phyloP scores from a whole-genome alignment of 2,329 filamentous ascomycete genomes.

The Microdochium paspali region DNA sequence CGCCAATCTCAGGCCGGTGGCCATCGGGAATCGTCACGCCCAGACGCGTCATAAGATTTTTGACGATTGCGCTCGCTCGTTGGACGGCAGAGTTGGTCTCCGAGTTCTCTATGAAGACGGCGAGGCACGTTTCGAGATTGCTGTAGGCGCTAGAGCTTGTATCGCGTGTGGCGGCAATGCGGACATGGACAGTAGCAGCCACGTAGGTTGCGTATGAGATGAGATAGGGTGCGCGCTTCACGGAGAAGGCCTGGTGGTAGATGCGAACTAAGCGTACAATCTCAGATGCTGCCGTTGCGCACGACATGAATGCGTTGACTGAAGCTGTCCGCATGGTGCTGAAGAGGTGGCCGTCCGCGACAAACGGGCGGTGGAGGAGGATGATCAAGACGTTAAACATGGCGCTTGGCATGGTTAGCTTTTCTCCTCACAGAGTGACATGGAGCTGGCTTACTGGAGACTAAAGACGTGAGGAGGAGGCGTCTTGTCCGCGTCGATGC shows the following conservation, averaged over 20 bases:
- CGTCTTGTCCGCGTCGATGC: constrained; percentile 12
- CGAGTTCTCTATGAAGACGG: constrained; percentile 36
- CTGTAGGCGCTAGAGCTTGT: constrained; percentile 26
- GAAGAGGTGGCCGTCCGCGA: constrained; percentile 38
- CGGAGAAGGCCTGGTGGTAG: constrained; percentile 34
- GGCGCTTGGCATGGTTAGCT: constrained; percentile 15
- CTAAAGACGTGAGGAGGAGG: constrained; percentile 35
- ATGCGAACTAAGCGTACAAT: constrained; percentile 32
- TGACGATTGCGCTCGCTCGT: constrained; percentile 32
- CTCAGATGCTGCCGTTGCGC: constrained; percentile 32
- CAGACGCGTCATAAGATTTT: constrained; percentile 34
- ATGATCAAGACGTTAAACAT: constrained; percentile 42
- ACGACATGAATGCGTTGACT: constrained; percentile 32
- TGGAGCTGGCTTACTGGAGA: constrained; percentile 19
- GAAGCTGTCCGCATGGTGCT: constrained; percentile 28
- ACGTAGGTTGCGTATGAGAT: constrained; percentile 48
- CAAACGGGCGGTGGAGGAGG: constrained; percentile 42
- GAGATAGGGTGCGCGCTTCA: constrained; percentile 38
- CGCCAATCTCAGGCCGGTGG: constrained; percentile 2
- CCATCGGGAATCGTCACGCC: constrained; percentile 16
- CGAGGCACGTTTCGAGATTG: constrained; percentile 31
- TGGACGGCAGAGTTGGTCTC: constrained; percentile 39
- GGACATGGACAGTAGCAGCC: constrained; percentile 39
- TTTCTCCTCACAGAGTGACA: not conserved
- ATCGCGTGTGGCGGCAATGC: constrained; percentile 35